A percentile compares a stretch with the other conserved stretches of the same genome.
phyloP scores from a whole-genome alignment of 1,284 basidiomycete species.

The Agroathelia rolfsii region DNA sequence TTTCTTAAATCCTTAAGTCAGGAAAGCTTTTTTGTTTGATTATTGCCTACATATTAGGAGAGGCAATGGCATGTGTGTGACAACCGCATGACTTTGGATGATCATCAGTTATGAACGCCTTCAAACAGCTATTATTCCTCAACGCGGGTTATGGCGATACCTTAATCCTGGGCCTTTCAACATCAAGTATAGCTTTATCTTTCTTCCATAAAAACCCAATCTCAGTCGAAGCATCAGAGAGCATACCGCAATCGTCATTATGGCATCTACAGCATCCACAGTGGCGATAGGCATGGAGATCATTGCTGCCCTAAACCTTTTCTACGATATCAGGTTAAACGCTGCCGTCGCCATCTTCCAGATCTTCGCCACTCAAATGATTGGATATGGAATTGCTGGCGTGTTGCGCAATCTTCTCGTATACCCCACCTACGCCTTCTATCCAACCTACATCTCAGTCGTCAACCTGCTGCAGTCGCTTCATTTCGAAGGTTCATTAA shows the following conservation, averaged over 20 bases:
- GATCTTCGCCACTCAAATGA: slow-evolving; percentile 51
- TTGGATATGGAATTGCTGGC: slow-evolving; percentile 57
- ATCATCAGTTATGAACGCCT: slow-evolving; percentile 26
- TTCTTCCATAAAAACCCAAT: slow-evolving; percentile 25
- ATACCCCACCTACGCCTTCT: slow-evolving; percentile 60
- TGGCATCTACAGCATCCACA: slow-evolving; percentile 55
- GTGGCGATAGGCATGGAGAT: slow-evolving; percentile 59
- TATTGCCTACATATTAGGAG: slow-evolving; percentile 52
- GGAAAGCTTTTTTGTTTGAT: slow-evolving; percentile 45
- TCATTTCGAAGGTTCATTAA: slow-evolving; percentile 36
- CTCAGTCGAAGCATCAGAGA: slow-evolving; percentile 25
- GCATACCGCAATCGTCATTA: slow-evolving; percentile 56
- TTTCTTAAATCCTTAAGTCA: too few relatives aligned
- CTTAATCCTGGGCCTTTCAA: slow-evolving; percentile 57
- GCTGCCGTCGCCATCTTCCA: slow-evolving; percentile 44
- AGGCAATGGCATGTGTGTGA: slow-evolving; percentile 33
- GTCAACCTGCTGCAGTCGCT: slow-evolving; percentile 49
- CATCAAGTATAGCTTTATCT: slow-evolving; percentile 29
- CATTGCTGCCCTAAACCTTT: slow-evolving; percentile 49
- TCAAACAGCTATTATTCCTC: slow-evolving; percentile 36
- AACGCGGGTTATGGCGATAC: slow-evolving; percentile 34
- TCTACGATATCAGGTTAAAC: slow-evolving; percentile 47
- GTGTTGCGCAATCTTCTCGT: slow-evolving; percentile 45
- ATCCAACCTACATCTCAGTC: slow-evolving; percentile 42
- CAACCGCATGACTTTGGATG: background rate